Conservation (phyloP, 306 rosid genomes). For the Castanea crenata region DNA sequence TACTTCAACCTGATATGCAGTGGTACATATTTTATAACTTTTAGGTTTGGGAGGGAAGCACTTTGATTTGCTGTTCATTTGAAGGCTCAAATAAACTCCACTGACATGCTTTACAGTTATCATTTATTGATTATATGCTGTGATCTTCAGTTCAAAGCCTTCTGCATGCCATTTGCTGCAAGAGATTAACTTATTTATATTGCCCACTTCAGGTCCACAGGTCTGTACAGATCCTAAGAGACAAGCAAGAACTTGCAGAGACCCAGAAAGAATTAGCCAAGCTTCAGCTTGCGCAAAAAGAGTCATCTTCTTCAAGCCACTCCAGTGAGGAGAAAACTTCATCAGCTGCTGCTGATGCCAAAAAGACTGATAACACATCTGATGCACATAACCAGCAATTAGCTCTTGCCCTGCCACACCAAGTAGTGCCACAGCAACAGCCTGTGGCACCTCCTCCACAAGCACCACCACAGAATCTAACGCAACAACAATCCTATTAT, state of each 20-base stretch:
- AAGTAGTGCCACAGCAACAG: constrained; percentile 58
- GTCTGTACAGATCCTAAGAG: constrained; percentile 92
- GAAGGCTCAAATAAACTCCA: not conserved
- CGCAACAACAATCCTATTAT: constrained; percentile 74
- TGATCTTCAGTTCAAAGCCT: not conserved
- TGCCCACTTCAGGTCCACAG: constrained; percentile 76
- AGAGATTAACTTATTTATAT: not conserved
- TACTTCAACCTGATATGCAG: not conserved
- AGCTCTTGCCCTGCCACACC: constrained; percentile 90
- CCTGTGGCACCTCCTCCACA: constrained; percentile 49
- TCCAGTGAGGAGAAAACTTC: constrained; percentile 75
- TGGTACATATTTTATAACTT: not conserved
- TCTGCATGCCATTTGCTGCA: not conserved
- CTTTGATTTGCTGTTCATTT: not conserved
- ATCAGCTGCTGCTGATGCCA: constrained; percentile 50
- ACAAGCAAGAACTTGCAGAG: constrained; percentile 95
- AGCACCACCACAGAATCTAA: constrained; percentile 52
- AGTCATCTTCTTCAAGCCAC: constrained; percentile 69
- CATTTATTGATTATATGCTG: not conserved
- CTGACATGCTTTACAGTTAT: not conserved
- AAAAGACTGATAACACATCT: constrained; percentile 57
- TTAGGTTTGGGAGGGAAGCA: not conserved
- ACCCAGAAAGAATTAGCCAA: constrained; percentile 93
- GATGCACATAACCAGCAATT: constrained; percentile 76
- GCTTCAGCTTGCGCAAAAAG: constrained; percentile 87